Conservation (phyloP, 495 filamentous ascomycete genomes). For the Sordaria brevicollis region DNA sequence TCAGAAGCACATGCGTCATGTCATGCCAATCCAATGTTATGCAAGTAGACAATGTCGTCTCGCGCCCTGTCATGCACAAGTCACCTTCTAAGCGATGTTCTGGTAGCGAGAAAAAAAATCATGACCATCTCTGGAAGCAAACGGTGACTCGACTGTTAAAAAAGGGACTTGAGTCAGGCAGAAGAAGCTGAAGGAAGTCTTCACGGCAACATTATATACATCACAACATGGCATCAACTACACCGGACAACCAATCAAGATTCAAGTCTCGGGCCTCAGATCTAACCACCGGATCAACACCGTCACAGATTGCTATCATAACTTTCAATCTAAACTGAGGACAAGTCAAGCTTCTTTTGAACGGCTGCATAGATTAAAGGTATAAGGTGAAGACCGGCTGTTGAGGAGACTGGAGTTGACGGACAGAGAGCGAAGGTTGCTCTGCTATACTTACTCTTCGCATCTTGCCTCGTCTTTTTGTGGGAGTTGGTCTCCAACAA, state of each 20-base stretch:
- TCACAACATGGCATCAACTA: background rate
- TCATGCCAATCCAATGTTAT: background rate
- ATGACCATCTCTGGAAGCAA: background rate
- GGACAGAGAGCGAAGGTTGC: no score
- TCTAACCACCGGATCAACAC: background rate
- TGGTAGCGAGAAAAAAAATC: no score
- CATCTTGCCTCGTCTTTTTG: no score
- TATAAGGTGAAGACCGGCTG: background rate
- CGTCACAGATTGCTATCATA: background rate
- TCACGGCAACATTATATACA: background rate
- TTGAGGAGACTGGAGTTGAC: background rate
- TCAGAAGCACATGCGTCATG: background rate
- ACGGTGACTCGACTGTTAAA: background rate
- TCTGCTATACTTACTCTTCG: no score
- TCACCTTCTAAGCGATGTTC: no score
- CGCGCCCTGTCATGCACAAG: background rate
- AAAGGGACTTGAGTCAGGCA: background rate
- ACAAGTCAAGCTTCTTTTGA: background rate
- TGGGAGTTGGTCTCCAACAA: no score
- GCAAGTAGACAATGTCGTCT: background rate
- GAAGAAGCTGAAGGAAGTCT: no score
- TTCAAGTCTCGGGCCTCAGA: background rate
- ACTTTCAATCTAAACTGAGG: background rate
- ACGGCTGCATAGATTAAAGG: background rate
- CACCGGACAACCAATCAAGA: background rate